phyloP scores from a whole-genome alignment of 164 flowering plant genomes.

The Brasenia schreberi region DNA sequence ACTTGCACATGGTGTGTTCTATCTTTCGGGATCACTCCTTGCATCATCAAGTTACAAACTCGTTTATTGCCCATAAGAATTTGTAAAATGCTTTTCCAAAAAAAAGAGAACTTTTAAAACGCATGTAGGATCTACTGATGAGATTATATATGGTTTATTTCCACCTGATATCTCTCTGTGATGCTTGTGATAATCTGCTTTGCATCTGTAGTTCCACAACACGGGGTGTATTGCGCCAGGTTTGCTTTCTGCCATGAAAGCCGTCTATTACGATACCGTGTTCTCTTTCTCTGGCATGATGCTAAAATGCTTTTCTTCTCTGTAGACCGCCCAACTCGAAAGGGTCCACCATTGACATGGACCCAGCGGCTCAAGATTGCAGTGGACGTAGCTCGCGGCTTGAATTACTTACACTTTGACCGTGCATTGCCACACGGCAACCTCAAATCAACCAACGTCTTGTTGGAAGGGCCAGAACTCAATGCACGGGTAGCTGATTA shows the following conservation, averaged over 20 bases:
- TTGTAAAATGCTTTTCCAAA: too few relatives aligned
- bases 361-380: constrained; percentile 82
- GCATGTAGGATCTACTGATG: too few relatives aligned
- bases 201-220: too few relatives aligned
- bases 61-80: too few relatives aligned
- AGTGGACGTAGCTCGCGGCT: constrained; percentile 92
- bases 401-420: constrained; percentile 96
- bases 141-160: too few relatives aligned
- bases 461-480: constrained; percentile 80
- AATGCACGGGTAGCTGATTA: constrained; percentile 90
- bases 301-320: not conserved
- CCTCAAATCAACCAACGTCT: constrained; percentile 80
- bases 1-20: not conserved
- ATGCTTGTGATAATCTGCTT: too few relatives aligned
- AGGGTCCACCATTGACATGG: constrained; percentile 74
- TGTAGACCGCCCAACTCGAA: constrained; percentile 85
- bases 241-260: too few relatives aligned
- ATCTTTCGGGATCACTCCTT: not conserved
- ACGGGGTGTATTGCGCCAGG: too few relatives aligned
- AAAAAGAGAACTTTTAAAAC: too few relatives aligned
- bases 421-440: constrained; percentile 93
- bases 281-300: not conserved
- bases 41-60: too few relatives aligned
- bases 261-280: too few relatives aligned
- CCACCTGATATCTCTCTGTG: too few relatives aligned